phyloP scores from a whole-genome alignment of 2,329 filamentous ascomycete species.

The Fusarium armeniacum region DNA sequence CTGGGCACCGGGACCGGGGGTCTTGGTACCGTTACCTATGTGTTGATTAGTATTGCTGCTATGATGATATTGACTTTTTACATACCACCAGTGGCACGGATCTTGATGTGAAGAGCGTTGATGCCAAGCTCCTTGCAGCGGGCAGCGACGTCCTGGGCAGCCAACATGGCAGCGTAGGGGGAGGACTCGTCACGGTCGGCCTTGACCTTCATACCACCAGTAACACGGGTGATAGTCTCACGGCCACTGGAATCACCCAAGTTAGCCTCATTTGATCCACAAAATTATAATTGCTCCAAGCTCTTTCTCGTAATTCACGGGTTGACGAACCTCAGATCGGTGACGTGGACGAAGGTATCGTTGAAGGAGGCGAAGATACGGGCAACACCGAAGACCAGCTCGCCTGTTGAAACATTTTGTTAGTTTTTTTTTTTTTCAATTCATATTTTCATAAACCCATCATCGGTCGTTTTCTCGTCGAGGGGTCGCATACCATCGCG shows the following conservation, averaged over 20 bases:
- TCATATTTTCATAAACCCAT: background rate
- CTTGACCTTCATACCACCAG: constrained; percentile 99
- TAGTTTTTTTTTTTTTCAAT: constrained; percentile 20
- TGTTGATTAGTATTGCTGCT: constrained; percentile 22
- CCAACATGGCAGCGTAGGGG: constrained; percentile 99
- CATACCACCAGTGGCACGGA: constrained; percentile 97
- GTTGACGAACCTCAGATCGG: constrained; percentile 88
- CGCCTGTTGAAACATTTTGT: constrained; percentile 71
- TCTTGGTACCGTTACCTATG: constrained; percentile 98
- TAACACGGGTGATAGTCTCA: constrained; percentile 99
- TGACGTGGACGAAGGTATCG: constrained; percentile 97
- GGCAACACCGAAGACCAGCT: constrained; percentile 98
- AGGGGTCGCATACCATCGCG: constrained; percentile 79
- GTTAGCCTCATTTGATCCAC: constrained; percentile 50
- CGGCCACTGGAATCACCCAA: constrained; percentile 85
- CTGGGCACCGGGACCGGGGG: constrained; percentile 98
- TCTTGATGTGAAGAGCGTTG: constrained; percentile 99
- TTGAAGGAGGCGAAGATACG: constrained; percentile 96
- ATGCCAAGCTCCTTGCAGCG: constrained; percentile 81
- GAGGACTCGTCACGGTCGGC: constrained; percentile 99
- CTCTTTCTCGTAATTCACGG: constrained; percentile 41
- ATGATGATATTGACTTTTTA: constrained; percentile 36
- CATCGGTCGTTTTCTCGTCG: constrained; percentile 19
- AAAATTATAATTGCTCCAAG: constrained; percentile 19
- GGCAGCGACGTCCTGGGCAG: constrained; percentile 95